Base-by-base conservation (phyloP, 352 stramenopile genomes). In the Globisporangium spinosum region DNA sequence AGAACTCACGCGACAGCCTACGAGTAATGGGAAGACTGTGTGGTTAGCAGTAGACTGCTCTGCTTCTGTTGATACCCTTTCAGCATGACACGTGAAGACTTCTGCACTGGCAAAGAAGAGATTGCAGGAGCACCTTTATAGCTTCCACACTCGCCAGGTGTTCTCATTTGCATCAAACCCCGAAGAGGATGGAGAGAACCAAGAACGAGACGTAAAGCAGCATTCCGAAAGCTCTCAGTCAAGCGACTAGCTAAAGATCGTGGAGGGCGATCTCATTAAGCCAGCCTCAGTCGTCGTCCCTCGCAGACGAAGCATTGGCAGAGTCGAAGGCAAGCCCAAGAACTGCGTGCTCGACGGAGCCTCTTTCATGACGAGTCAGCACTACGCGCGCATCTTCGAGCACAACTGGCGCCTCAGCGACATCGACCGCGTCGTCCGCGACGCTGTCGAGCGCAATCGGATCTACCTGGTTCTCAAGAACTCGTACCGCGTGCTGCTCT, bases 401-500 rank as follows among this genome's bases (percentile, higher is more conserved):
- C 64, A 65, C 9, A 77, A 92, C 68, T 92, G 84, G 84, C 64
- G 62, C 5, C 43, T 64, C 7, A 81, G 74, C 47, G 79, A 85
- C 61, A 76, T 83, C 10, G 82, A 88, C 1, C 84, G 78, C 40
- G 65, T 77, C 27, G 80, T 92, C 4, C 80, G 76, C 15, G 84
- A 92, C 40, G 84, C 79, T 34, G 84, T 90, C 5, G 84, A 92
- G 71, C 77, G 82, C 22, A 79, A 82, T 32, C 80, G 84, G 29
- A 90, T 90, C 55, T 70, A 76, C 22, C 27, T 35, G 17, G 74
- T 80, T 12, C 47, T 92, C 7, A 69, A 74, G 35, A 71, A 38
- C n/a, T 71, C 67, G 51, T 89, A 89, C 61, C 84, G 84, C 29
- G 77, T 89, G 29, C 32, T 92, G 45, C 68, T 90, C 17, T 80